Evolutionary conservation across 1,284 basidiomycete genomes (phyloP).

Genomic region (Irpex sp.): DNA sequence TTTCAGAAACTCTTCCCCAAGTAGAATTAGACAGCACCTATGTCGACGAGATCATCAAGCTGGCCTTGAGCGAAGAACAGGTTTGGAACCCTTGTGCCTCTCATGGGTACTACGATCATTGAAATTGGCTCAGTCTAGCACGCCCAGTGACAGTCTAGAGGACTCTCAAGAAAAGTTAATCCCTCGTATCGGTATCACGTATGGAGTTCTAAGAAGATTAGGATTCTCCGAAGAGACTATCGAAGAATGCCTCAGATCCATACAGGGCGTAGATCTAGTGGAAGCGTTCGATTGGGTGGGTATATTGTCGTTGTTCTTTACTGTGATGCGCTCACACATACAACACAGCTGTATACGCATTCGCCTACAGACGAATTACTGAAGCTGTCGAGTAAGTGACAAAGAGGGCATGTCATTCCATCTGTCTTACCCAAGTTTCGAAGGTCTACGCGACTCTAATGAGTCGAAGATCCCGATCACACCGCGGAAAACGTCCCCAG

Average conservation of each 20-base stretch:
- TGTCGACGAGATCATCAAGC: slow-evolving; percentile 59
- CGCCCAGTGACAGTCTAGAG: slow-evolving; percentile 30
- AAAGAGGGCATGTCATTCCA: not conserved
- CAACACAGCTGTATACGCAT: slow-evolving; percentile 62
- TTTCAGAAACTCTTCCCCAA: slow-evolving; percentile 62
- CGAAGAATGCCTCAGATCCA: slow-evolving; percentile 62
- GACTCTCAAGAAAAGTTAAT: slow-evolving; percentile 72
- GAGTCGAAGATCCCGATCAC: slow-evolving; percentile 18
- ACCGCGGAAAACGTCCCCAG: slow-evolving; percentile 19
- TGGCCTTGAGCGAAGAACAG: not conserved
- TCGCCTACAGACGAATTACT: slow-evolving; percentile 63
- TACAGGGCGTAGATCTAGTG: slow-evolving; percentile 75
- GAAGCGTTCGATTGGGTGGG: slow-evolving; percentile 92
- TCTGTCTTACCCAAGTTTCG: not conserved
- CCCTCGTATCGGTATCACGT: slow-evolving; percentile 72
- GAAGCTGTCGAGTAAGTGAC: slow-evolving; percentile 3
- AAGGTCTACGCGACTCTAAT: slow-evolving; percentile 3
- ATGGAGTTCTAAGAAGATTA: slow-evolving; percentile 80
- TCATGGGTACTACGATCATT: slow-evolving; percentile 21
- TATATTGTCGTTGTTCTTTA: slow-evolving; percentile 7
- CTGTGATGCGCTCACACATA: slow-evolving; percentile 8
- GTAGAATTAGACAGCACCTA: slow-evolving; percentile 64
- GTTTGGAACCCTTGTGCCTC: slow-evolving; percentile 17
- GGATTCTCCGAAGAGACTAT: slow-evolving; percentile 76
- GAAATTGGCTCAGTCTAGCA: slow-evolving; percentile 25